These are phyloP conservation scores for Albifimbria verrucaria DNA, from an alignment of 2,329 filamentous ascomycete genomes.

Conservation along the genomic window DNA sequence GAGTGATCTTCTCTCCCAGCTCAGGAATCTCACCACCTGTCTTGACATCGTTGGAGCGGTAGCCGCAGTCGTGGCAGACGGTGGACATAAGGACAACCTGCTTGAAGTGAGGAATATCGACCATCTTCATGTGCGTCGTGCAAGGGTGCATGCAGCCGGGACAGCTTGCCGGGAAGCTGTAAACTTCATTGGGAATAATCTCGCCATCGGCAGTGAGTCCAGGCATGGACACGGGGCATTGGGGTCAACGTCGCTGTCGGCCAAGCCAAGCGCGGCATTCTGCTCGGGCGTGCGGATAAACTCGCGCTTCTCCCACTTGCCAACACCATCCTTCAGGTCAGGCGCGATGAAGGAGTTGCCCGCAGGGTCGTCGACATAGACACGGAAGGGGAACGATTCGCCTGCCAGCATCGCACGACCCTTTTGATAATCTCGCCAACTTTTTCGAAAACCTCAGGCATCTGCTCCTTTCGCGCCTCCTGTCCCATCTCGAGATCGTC, in stretches of 20 bases:
- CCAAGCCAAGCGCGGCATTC: conserved; percentile 80
- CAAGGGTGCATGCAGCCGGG: conserved; percentile 86
- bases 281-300: conserved; percentile 81
- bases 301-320: conserved; percentile 85
- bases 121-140: conserved; percentile 97
- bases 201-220: conserved; percentile 58
- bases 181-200: conserved; percentile 90
- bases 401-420: conserved; percentile 75
- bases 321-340: conserved; percentile 71
- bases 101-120: conserved; percentile 97
- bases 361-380: conserved; percentile 84
- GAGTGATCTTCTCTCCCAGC: conserved; percentile 77
- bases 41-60: conserved; percentile 96
- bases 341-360: conserved; percentile 98
- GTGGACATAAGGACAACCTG: conserved; percentile 96
- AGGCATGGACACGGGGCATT: conserved; percentile 51
- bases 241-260: conserved; percentile 56
- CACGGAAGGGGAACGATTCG: conserved; percentile 78
- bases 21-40: conserved; percentile 90
- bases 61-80: conserved; percentile 86
- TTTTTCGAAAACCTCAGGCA: conserved; percentile 75
- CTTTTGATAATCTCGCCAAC: conserved; percentile 73
- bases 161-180: conserved; percentile 87
- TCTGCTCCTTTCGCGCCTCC: conserved; percentile 71
- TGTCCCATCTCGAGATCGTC: conserved; percentile 81